Percentiles rank a stretch among this genome's conserved stretches.
Conservation (phyloP, 495 filamentous ascomycete genomes). For the Penicillium angulare region DNA sequence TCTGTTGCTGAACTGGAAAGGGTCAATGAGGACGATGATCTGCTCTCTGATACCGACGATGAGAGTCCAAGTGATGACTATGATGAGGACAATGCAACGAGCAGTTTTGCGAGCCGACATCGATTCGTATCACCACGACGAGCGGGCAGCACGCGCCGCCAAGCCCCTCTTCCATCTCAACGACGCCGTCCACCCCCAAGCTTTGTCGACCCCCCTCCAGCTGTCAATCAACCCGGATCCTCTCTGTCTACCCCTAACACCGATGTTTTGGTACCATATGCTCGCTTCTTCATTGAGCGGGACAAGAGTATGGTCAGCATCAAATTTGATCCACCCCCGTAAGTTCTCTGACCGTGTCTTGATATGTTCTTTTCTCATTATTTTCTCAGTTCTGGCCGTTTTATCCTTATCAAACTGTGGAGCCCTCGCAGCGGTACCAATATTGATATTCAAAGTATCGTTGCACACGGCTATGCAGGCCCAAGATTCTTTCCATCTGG, state of each 20-base stretch:
- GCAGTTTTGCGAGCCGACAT: conserved; percentile 24
- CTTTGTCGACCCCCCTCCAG: conserved; percentile 25
- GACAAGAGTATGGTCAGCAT: conserved; percentile 82
- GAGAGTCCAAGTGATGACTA: conserved; percentile 50
- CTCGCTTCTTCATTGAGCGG: conserved; percentile 74
- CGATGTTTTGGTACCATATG: conserved; percentile 67
- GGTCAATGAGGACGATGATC: conserved; percentile 31
- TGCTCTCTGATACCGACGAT: conserved; percentile 54
- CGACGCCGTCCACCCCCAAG: conserved; percentile 28
- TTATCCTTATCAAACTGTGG: conserved; percentile 84
- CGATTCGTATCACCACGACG: conserved; percentile 31
- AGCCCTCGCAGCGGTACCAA: conserved; percentile 63
- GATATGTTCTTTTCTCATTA: conserved; percentile 5
- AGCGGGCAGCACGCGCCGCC: conserved; percentile 22
- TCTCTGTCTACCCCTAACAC: too few species aligned
- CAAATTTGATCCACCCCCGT: conserved; percentile 85
- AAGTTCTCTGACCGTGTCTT: conserved; percentile 30
- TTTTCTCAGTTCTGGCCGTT: conserved; percentile 58
- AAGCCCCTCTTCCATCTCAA: conserved; percentile 13
- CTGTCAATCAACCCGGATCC: too few species aligned
- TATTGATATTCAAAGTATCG: conserved; percentile 82
- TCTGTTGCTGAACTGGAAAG: conserved; percentile 28
- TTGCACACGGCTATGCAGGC: conserved; percentile 78
- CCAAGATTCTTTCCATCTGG: conserved; percentile 68
- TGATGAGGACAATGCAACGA: conserved; percentile 9